These are phyloP conservation scores for Rhodotorula sp. DNA, from an alignment of 1,284 basidiomycete genomes.

Conservation along the genomic window DNA sequence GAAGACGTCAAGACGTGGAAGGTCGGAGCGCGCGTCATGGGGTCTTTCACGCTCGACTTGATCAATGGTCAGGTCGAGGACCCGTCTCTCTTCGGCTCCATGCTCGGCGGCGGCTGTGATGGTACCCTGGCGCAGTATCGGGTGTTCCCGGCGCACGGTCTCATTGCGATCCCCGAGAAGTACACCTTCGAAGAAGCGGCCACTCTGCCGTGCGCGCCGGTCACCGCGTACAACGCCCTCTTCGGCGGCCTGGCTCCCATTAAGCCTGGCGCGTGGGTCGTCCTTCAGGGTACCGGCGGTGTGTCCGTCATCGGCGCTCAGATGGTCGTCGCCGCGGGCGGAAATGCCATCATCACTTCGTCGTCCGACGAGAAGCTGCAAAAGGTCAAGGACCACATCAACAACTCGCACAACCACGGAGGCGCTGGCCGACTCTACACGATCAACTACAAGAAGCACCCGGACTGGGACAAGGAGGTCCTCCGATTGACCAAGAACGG, in stretches of 20 bases:
- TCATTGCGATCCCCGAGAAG: background rate
- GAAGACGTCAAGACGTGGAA: conserved; percentile 37
- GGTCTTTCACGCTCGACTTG: conserved; percentile 2
- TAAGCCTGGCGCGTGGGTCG: conserved; percentile 50
- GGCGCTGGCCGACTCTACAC: conserved; percentile 51
- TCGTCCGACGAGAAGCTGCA: conserved; percentile 63
- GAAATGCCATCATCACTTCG: conserved; percentile 61
- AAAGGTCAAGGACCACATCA: conserved; percentile 51
- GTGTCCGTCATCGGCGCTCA: conserved; percentile 56
- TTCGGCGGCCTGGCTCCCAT: conserved; percentile 43
- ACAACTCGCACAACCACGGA: conserved; percentile 13
- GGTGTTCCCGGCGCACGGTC: background rate
- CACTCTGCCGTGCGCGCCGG: conserved; percentile 7
- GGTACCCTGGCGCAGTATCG: conserved; percentile 6
- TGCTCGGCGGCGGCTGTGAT: conserved; percentile 9
- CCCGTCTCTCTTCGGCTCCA: background rate
- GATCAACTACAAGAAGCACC: conserved; percentile 61
- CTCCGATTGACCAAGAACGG: conserved; percentile 56
- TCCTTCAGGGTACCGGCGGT: conserved; percentile 53
- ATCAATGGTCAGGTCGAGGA: conserved; percentile 5
- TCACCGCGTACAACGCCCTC: conserved; percentile 10
- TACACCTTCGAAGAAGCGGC: conserved; percentile 6
- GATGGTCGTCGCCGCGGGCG: conserved; percentile 60
- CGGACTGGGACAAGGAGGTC: conserved; percentile 60
- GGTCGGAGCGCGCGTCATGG: conserved; percentile 8